Conservation (phyloP, 2,329 filamentous ascomycete species). For the Diaporthe citriasiana region DNA sequence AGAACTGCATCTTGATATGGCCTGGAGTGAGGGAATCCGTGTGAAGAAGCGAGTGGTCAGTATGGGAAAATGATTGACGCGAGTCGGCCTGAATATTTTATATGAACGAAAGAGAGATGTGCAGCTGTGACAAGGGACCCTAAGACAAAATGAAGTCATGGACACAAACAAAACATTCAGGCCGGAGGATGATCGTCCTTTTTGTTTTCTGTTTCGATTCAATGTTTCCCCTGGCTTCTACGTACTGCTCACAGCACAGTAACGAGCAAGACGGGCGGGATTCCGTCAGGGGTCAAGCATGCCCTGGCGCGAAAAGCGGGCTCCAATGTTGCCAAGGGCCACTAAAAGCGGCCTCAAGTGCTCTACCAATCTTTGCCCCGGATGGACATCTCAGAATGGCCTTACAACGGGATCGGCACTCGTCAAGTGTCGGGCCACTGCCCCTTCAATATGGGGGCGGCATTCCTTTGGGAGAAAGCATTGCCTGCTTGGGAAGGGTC, state of each 20-base stretch:
- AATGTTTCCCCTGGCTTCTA: slow-evolving; percentile 24
- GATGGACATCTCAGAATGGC: slow-evolving; percentile 19
- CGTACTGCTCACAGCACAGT: not conserved
- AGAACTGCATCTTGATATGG: slow-evolving; percentile 38
- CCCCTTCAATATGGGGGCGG: slow-evolving; percentile 1
- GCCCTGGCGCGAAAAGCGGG: slow-evolving; percentile 32
- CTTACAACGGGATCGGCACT: slow-evolving; percentile 32
- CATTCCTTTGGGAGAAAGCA: slow-evolving; percentile 16
- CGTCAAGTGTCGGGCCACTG: slow-evolving; percentile 30
- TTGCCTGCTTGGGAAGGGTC: slow-evolving; percentile 13
- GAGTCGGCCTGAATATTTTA: not conserved
- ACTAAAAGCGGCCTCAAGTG: not conserved
- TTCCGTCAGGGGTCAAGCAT: slow-evolving; percentile 24
- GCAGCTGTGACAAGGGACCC: slow-evolving; percentile 7
- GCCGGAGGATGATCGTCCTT: slow-evolving; percentile 14
- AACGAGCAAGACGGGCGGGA: not conserved
- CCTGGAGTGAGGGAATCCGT: not conserved
- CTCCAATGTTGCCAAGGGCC: not conserved
- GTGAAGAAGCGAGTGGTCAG: slow-evolving; percentile 3
- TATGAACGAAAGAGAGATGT: not conserved
- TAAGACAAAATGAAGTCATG: slow-evolving; percentile 32
- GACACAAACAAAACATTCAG: not conserved
- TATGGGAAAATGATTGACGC: not conserved
- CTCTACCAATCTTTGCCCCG: slow-evolving; percentile 23
- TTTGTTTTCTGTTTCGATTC: slow-evolving; percentile 31